Evolutionary conservation across 2,329 filamentous ascomycete species (phyloP).

Genomic region (Knufia petricola): DNA sequence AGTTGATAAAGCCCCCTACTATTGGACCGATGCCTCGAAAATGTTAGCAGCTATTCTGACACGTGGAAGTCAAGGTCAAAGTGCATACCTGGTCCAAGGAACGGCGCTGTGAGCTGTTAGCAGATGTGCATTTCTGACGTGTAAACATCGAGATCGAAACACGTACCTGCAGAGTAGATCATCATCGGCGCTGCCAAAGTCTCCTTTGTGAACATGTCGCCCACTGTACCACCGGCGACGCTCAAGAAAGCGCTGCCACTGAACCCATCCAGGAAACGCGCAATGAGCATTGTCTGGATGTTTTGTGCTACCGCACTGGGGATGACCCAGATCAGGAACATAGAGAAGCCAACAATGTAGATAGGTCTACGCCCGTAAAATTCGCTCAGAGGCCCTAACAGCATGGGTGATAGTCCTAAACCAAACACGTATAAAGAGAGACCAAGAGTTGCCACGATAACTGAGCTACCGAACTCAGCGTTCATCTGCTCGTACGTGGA

Average conservation of each 20-base stretch:
- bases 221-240: constrained; percentile 64
- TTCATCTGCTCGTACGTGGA: constrained; percentile 70
- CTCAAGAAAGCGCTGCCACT: constrained; percentile 52
- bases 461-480: constrained; percentile 60
- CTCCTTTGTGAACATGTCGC: constrained; percentile 58
- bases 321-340: constrained; percentile 71
- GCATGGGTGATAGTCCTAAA: constrained; percentile 54
- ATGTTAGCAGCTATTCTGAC: constrained; percentile 5
- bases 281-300: constrained; percentile 67
- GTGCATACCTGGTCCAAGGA: too few species aligned
- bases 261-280: constrained; percentile 57
- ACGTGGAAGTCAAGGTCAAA: too few species aligned
- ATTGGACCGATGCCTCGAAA: constrained; percentile 17
- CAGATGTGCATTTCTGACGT: neutral
- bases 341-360: constrained; percentile 63
- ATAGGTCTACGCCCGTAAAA: constrained; percentile 78
- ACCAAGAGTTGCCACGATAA: constrained; percentile 66
- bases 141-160: constrained; percentile 42
- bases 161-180: constrained; percentile 57
- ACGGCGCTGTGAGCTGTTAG: constrained; percentile 6
- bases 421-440: constrained; percentile 77
- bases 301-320: constrained; percentile 74
- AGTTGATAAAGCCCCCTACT: constrained; percentile 52
- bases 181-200: constrained; percentile 68
- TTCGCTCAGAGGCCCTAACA: constrained; percentile 56